Evolutionary conservation across 805 yeast species (phyloP).

Genomic region (Myxozyma neotropica): DNA sequence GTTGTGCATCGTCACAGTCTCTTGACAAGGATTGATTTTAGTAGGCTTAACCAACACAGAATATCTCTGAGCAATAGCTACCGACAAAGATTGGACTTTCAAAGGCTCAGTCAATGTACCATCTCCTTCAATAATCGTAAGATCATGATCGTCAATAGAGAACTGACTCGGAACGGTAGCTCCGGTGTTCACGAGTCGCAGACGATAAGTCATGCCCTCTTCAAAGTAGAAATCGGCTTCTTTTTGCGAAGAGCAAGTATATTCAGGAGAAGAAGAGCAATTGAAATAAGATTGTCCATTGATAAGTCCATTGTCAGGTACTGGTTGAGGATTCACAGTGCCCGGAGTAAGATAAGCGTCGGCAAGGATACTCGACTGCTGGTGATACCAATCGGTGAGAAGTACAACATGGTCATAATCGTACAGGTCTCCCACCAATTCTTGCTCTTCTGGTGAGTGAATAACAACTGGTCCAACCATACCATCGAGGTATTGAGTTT

Average conservation of each 20-base stretch:
- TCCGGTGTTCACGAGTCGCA: slow-evolving; percentile 22
- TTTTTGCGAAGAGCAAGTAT: slow-evolving; percentile 34
- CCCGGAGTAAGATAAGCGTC: slow-evolving; percentile 41
- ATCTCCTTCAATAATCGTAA: slow-evolving; percentile 23
- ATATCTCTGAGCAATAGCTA: slow-evolving; percentile 29
- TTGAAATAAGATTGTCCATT: slow-evolving; percentile 19
- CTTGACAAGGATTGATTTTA: neutral
- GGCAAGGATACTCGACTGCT: neutral
- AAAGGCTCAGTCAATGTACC: slow-evolving; percentile 8
- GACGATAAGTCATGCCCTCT: slow-evolving; percentile 10
- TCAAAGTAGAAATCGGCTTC: slow-evolving; percentile 19
- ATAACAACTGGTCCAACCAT: slow-evolving; percentile 57
- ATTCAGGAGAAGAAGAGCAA: slow-evolving; percentile 23
- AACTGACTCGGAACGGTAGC: slow-evolving; percentile 5
- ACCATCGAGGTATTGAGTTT: slow-evolving; percentile 71
- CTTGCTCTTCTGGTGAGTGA: slow-evolving; percentile 1
- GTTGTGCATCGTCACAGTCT: slow-evolving; percentile 3
- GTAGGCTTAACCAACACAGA: slow-evolving; percentile 18
- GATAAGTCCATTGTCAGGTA: slow-evolving; percentile 18
- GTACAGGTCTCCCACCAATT: slow-evolving; percentile 6
- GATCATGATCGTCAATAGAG: slow-evolving; percentile 21
- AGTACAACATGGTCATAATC: slow-evolving; percentile 21
- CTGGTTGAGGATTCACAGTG: slow-evolving; percentile 35
- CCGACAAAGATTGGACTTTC: neutral
- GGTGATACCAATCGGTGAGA: slow-evolving; percentile 23